Percentiles rank a stretch among this genome's conserved stretches.
Evolutionary conservation across 257 asterid species (phyloP).

Genomic region (Solanum chmielewskii): DNA sequence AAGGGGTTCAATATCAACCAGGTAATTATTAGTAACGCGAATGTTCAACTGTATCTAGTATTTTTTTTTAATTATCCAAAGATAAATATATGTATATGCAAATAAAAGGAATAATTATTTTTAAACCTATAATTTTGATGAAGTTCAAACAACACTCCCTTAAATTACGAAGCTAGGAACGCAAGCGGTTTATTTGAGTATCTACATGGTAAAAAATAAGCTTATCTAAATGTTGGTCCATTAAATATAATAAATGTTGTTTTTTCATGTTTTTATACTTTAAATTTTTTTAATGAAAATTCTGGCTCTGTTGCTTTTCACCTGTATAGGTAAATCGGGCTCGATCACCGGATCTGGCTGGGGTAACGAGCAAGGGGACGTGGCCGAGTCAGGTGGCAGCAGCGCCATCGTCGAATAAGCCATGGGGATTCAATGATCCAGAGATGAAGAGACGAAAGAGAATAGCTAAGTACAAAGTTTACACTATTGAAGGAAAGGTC

Average conservation of each 20-base stretch:
- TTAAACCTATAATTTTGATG: neutral
- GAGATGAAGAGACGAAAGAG: conserved; percentile 68
- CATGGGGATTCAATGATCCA: conserved; percentile 58
- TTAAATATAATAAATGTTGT: neutral
- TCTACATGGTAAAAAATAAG: neutral
- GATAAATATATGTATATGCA: neutral
- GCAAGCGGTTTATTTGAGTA: neutral
- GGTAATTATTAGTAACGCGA: neutral
- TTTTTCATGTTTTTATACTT: neutral
- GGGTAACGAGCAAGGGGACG: neutral
- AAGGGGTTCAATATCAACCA: conserved; percentile 3
- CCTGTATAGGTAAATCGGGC: neutral
- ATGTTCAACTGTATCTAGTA: neutral
- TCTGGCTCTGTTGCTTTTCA: neutral
- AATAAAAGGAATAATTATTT: neutral
- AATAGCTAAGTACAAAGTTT: conserved; percentile 63
- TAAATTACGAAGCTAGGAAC: neutral
- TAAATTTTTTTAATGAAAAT: neutral
- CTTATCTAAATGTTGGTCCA: neutral
- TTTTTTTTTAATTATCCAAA: neutral
- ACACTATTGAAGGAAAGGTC: conserved; percentile 63
- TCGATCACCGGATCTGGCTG: conserved; percentile 16
- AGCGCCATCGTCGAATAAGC: conserved; percentile 22
- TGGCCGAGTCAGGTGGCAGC: conserved; percentile 10
- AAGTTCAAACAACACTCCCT: neutral